Evolutionary conservation across 139 green algal genomes (phyloP).

Genomic region (Micractinium conductrix): DNA sequence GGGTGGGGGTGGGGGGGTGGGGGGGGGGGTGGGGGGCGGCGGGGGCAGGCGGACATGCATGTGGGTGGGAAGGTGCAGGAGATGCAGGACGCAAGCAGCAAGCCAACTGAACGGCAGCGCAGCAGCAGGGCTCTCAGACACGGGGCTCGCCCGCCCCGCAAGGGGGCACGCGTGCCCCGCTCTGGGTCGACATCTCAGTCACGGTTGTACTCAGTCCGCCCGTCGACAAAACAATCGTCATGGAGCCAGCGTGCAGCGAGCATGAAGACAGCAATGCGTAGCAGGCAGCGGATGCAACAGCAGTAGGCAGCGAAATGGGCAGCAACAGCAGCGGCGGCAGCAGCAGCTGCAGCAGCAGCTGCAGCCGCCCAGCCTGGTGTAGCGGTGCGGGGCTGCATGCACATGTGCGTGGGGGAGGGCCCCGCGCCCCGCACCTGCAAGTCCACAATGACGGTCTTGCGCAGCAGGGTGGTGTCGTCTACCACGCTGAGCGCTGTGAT

Average conservation of each 20-base stretch:
- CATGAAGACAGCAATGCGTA: neutral
- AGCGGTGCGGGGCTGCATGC: neutral
- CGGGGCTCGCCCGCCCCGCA: conserved; percentile 25
- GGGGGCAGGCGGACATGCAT: no score
- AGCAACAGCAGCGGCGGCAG: neutral
- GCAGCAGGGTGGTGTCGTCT: conserved; percentile 87
- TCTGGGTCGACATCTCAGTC: conserved; percentile 78
- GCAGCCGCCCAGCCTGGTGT: neutral
- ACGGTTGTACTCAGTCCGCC: conserved; percentile 71
- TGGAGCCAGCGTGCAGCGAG: conserved; percentile 4
- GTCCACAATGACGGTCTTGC: conserved; percentile 77
- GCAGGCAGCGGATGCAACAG: no score
- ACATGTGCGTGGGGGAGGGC: neutral
- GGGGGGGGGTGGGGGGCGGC: no score
- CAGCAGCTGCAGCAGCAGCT: neutral
- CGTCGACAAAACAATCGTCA: conserved; percentile 82
- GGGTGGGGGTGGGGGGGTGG: no score
- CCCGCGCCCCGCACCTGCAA: conserved; percentile 33
- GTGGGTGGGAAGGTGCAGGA: neutral
- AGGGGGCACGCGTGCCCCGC: conserved; percentile 31
- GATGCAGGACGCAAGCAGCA: neutral
- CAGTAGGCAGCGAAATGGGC: neutral
- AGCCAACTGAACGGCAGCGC: neutral
- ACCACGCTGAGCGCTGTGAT: conserved; percentile 70
- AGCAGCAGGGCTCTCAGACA: conserved; percentile 54